These are phyloP conservation scores for Nakazawaea peltata DNA, from an alignment of 805 yeast genomes.

Conservation along the genomic window DNA sequence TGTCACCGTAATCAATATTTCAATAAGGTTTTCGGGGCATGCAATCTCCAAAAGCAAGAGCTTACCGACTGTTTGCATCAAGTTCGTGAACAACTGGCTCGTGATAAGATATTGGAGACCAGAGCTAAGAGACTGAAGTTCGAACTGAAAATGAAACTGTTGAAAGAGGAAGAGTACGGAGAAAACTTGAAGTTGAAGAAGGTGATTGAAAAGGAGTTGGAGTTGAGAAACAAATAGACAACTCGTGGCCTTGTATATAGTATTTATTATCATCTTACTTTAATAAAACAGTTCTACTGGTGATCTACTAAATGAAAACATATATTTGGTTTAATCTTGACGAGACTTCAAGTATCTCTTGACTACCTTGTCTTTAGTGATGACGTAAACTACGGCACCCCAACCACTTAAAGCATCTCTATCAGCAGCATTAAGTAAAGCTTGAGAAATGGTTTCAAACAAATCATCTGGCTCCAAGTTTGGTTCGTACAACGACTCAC, in stretches of 20 bases:
- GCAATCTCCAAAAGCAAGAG: conserved; percentile 79
- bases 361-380: conserved; percentile 85
- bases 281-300: too few relatives aligned
- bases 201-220: conserved; percentile 47
- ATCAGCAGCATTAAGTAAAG: conserved; percentile 88
- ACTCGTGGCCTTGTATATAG: neutral
- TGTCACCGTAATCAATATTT: conserved; percentile 72
- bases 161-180: conserved; percentile 76
- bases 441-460: conserved; percentile 93
- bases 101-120: conserved; percentile 43
- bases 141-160: conserved; percentile 48
- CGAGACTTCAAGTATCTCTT: conserved; percentile 87
- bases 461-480: conserved; percentile 88
- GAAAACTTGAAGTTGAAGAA: conserved; percentile 63
- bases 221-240: neutral
- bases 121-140: conserved; percentile 47
- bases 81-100: conserved; percentile 59
- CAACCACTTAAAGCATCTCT: conserved; percentile 97
- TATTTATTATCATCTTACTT: neutral
- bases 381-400: conserved; percentile 93
- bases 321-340: conserved; percentile 58
- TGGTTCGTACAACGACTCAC: conserved; percentile 94
- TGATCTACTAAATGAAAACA: neutral
- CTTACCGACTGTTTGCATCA: conserved; percentile 72
- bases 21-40: conserved; percentile 68